Percentiles rank a stretch among this genome's conserved stretches.
These are phyloP conservation scores for Bipolaris victoriae DNA, from an alignment of 2,329 filamentous ascomycete species.

Conservation along the genomic window DNA sequence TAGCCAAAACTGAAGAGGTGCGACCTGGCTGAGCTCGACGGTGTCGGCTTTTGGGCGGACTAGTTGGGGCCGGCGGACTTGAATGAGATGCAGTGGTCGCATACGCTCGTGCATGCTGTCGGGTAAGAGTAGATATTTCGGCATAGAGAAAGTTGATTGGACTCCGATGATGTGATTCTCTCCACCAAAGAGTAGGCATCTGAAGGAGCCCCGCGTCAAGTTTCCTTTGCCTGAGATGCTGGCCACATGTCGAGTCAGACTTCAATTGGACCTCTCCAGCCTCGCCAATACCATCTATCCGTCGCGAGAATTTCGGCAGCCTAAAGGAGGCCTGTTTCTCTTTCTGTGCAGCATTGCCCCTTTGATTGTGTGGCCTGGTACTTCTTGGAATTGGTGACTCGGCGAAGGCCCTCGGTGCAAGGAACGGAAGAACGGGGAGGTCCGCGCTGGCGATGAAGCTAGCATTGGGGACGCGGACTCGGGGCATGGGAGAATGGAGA, in stretches of 20 bases:
- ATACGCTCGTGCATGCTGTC: constrained; percentile 20
- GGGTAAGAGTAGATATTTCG: constrained; percentile 33
- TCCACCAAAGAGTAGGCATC: not conserved
- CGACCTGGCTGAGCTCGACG: constrained; percentile 1
- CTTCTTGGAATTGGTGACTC: constrained; percentile 24
- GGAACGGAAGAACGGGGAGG: constrained; percentile 46
- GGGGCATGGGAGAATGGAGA: constrained; percentile 40
- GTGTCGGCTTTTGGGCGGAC: not conserved
- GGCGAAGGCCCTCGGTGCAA: constrained; percentile 47
- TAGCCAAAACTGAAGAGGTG: constrained; percentile 2
- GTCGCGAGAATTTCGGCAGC: not conserved
- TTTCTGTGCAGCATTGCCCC: constrained; percentile 17
- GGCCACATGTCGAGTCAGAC: not conserved
- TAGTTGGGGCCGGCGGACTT: not conserved
- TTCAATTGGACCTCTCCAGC: not conserved
- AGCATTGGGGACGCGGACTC: constrained; percentile 38
- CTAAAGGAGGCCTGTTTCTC: constrained; percentile 15
- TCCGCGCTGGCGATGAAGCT: constrained; percentile 41
- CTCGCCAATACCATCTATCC: not conserved
- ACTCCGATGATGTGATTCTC: not conserved
- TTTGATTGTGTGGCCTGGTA: constrained; percentile 19
- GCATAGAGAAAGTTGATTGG: constrained; percentile 27
- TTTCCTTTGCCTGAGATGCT: not conserved
- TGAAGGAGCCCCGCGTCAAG: constrained; percentile 8
- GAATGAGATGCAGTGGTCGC: constrained; percentile 4